Conservation (phyloP, 805 yeast genomes). For the Ogataea sp. region DNA sequence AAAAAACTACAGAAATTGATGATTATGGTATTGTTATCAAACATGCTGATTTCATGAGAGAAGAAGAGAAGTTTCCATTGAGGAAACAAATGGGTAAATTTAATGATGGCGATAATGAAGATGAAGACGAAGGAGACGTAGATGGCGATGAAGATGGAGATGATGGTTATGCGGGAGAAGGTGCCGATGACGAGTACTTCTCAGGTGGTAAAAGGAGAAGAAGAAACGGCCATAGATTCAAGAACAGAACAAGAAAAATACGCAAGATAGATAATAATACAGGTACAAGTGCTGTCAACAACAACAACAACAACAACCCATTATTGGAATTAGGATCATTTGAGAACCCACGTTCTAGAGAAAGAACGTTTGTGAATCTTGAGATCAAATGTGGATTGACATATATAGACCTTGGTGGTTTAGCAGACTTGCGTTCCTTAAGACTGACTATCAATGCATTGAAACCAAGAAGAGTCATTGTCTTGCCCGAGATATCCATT, state of each 20-base stretch:
- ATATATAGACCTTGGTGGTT: conserved; percentile 74
- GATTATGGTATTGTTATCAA: conserved; percentile 83
- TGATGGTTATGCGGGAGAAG: conserved; percentile 10
- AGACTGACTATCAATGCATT: conserved; percentile 69
- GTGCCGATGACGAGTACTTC: conserved; percentile 14
- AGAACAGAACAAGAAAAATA: conserved; percentile 4
- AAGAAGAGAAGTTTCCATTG: conserved; percentile 35
- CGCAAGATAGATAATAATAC: conserved; percentile 29
- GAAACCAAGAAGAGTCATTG: conserved; percentile 70
- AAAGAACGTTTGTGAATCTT: conserved; percentile 25
- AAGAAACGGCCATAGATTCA: too few relatives aligned
- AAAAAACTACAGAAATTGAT: conserved; percentile 55
- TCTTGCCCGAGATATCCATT: conserved; percentile 16
- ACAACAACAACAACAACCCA: neutral
- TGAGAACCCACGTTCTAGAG: conserved; percentile 42
- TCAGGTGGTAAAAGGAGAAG: conserved; percentile 15
- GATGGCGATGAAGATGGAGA: conserved; percentile 14
- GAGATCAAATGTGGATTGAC: conserved; percentile 62
- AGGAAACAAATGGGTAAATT: conserved; percentile 20
- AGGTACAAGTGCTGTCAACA: conserved; percentile 9
- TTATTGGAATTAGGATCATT: conserved; percentile 38
- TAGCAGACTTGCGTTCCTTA: conserved; percentile 77
- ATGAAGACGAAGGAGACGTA: conserved; percentile 11
- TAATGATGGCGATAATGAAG: conserved; percentile 16
- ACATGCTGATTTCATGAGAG: conserved; percentile 50